phyloP scores from a whole-genome alignment of 2,329 filamentous ascomycete genomes.

The Lasiodiplodia gonubiensis region DNA sequence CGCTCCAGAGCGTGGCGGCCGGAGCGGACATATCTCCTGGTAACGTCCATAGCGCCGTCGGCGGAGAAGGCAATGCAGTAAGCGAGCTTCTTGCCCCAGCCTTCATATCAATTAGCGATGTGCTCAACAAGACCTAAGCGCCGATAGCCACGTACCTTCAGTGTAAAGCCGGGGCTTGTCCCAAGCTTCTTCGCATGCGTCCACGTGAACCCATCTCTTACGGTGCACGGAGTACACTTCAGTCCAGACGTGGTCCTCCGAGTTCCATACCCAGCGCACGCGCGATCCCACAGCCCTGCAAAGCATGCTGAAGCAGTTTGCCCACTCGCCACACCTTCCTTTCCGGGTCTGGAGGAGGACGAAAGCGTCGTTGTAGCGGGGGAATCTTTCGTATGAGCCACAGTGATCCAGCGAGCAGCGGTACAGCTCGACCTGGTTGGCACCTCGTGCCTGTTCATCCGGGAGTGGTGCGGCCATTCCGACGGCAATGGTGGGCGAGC shows the following conservation, averaged over 20 bases:
- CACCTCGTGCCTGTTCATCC: constrained; percentile 88
- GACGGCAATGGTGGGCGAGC: constrained; percentile 79
- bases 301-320: constrained; percentile 98
- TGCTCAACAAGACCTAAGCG: constrained; percentile 15
- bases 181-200: constrained; percentile 93
- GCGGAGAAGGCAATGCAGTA: constrained; percentile 97
- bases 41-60: constrained; percentile 75
- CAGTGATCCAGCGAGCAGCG: constrained; percentile 80
- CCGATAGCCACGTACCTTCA: constrained; percentile 64
- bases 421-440: constrained; percentile 87
- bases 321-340: constrained; percentile 93
- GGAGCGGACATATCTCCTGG: constrained; percentile 73
- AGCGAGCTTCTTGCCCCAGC: constrained; percentile 95
- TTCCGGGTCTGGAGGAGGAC: constrained; percentile 83
- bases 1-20: constrained; percentile 74
- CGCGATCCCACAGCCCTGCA: constrained; percentile 89
- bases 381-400: constrained; percentile 83
- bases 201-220: constrained; percentile 94
- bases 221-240: constrained; percentile 96
- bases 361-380: constrained; percentile 95
- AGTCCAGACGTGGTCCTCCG: constrained; percentile 96
- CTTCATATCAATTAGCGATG: constrained; percentile 45
- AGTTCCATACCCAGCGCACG: constrained; percentile 98
- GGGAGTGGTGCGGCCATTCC: constrained; percentile 85
- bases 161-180: constrained; percentile 91